Evolutionary conservation across 495 filamentous ascomycete species (phyloP), one percentile per base, ranked within the genome.

Genomic region (Aspergillus wentii): DNA sequence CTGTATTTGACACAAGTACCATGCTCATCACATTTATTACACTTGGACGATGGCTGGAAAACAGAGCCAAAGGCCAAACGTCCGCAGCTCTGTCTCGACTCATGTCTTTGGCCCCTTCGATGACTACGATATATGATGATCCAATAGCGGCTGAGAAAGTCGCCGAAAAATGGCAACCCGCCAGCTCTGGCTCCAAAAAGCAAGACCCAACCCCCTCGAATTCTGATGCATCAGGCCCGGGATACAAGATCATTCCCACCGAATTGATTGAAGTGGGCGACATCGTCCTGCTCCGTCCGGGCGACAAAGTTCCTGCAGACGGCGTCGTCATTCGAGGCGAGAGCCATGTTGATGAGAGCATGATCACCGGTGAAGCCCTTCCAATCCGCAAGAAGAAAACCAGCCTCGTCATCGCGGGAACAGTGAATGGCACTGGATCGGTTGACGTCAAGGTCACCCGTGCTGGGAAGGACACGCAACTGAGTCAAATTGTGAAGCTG

Each of bases 11-110:
- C 48, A 99, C 92, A 0, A 95, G 89, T 57, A 96, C 88, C 16
- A 99, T 97, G 94, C 76, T 99, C 16, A 95, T 99, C 54, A 95
- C 88, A 0, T 97, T 97, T 60, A 87, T 95, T 59, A 86, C 86
- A 0, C 68, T 99, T 3, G 90, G 92, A 17, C 80, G 92, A 22
- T 97, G 85, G 68, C 59, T 99, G 7, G 92, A 99, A 59, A 99
- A 97, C 49, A 72, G 85, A 10, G 92, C 92, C 14, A 99, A 99
- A 62, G 92, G 92, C 3, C 87, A 97, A 59, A 99, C 92, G 0
- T 95, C 89, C 6, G 92, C 88, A 52, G 92, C 92, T 2, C 75
- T 99, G 5, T 95, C 88, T n/a, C 72, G 83, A 17, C 75, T 99
- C 4, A 99, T 99, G 92, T 94, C 85, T 9, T 70, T 99, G 23